Conservation (phyloP, 2,329 filamentous ascomycete genomes). For the Cladosporium sp. region DNA sequence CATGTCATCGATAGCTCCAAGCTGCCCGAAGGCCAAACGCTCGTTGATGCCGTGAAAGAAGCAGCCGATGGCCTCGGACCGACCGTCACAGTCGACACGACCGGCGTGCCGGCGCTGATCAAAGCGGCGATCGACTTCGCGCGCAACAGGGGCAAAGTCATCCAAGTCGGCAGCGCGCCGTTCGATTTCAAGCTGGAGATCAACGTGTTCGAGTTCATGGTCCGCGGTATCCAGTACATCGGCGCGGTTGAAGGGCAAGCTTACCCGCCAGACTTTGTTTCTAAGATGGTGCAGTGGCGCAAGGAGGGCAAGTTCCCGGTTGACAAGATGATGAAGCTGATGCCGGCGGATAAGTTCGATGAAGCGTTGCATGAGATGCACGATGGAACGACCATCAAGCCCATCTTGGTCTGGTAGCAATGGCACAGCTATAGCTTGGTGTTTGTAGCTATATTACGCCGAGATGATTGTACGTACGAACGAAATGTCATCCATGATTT, state of each 20-base stretch:
- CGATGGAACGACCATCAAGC: conserved; percentile 42
- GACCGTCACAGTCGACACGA: conserved; percentile 53
- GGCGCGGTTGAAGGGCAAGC: conserved; percentile 52
- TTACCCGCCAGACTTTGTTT: conserved; percentile 45
- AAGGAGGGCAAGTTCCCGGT: conserved; percentile 49
- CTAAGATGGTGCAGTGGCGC: conserved; percentile 53
- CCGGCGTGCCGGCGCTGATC: conserved; percentile 47
- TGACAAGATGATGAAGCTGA: conserved; percentile 48
- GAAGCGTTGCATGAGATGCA: conserved; percentile 47
- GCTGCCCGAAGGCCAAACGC: conserved; percentile 33
- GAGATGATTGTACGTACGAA: not conserved
- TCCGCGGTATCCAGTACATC: conserved; percentile 49
- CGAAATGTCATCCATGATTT: not conserved
- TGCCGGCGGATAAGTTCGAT: conserved; percentile 45
- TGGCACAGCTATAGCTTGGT: not conserved
- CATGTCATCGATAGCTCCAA: conserved; percentile 40
- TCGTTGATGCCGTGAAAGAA: conserved; percentile 40
- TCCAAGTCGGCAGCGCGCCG: conserved; percentile 53
- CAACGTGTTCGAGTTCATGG: conserved; percentile 49
- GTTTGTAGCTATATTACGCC: not conserved
- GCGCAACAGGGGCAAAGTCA: conserved; percentile 48
- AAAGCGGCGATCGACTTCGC: conserved; percentile 46
- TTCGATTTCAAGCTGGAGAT: conserved; percentile 46
- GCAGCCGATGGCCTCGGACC: conserved; percentile 43
- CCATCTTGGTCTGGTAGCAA: conserved; percentile 43